Evolutionary conservation across 345 rosid genomes (phyloP), one percentile per base, ranked within the genome.

Genomic region (Brassica nigra): DNA sequence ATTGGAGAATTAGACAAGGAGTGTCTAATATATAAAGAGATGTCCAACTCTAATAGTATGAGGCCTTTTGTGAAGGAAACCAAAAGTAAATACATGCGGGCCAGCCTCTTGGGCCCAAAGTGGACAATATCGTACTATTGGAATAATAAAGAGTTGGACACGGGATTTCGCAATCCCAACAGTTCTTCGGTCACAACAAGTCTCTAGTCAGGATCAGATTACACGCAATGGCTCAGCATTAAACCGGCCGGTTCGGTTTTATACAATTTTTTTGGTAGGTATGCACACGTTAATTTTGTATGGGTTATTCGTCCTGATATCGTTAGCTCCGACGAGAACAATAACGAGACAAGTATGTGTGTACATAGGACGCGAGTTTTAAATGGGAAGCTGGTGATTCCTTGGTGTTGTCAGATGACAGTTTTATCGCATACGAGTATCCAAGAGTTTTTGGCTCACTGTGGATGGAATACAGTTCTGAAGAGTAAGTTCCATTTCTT

Each of bases 301-400:
- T 90, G 92, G 98, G 97, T 90, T 73, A 88, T 94, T 10, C 82
- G 93, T 0, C 87, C 91, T 1, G 97, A 92, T 61, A 88, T 92
- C 8, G 93, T 92, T 23, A 23, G 27, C 27, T 23, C 27, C 27
- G 27, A 23, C 1, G 92, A 87, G 27, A 47, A 54, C 0, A 81
- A 74, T 23, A 23, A 23, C 27, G 27, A 23, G 27, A 23, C 27
- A 23, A 23, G 27, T 23, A 23, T 23, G 27, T 23, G 27, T 23
- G 27, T 23, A 23, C 27, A 23, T 23, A 23, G 27, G 27, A 23
- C 1, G 27, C 27, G 2, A 86, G 83, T 8, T 92, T 82, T 30
- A 76, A 80, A 49, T 79, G 85, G 27, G 82, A 82, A 3, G 80
- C 86, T 10, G 71, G 27, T 15, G 70, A 73, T 90, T 18, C 81